Conservation (phyloP, 495 filamentous ascomycete genomes). For the Penicillium lagena region DNA sequence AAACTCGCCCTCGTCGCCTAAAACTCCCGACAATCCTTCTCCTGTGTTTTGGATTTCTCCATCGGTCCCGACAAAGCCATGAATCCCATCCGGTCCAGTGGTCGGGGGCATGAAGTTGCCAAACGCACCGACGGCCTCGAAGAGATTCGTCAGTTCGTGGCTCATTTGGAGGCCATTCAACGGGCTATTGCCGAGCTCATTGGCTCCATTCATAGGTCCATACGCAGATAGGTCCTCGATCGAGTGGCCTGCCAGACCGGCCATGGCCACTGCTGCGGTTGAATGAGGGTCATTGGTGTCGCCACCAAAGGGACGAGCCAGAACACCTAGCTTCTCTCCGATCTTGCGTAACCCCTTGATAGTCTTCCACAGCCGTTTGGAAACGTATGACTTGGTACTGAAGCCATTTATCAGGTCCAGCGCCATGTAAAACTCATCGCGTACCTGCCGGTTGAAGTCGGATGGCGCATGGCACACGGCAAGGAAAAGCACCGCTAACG, state of each 20-base stretch:
- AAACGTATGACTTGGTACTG: slow-evolving; percentile 70
- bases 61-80: slow-evolving; percentile 35
- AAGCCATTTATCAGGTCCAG: slow-evolving; percentile 77
- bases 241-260: slow-evolving; percentile 63
- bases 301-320: slow-evolving; percentile 34
- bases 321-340: slow-evolving; percentile 71
- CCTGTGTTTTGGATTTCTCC: slow-evolving; percentile 40
- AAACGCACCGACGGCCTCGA: slow-evolving; percentile 62
- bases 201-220: slow-evolving; percentile 33
- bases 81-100: slow-evolving; percentile 31
- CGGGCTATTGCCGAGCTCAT: slow-evolving; percentile 53
- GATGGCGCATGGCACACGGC: slow-evolving; percentile 76
- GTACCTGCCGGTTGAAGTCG: slow-evolving; percentile 64
- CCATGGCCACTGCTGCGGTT: slow-evolving; percentile 66
- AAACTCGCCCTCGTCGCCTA: slow-evolving; percentile 60
- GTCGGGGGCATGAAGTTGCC: slow-evolving; percentile 35
- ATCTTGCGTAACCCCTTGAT: slow-evolving; percentile 74
- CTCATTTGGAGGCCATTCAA: slow-evolving; percentile 58
- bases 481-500: slow-evolving; percentile 75
- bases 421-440: slow-evolving; percentile 83
- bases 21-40: slow-evolving; percentile 40
- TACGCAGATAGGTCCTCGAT: slow-evolving; percentile 55
- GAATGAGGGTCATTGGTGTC: slow-evolving; percentile 53
- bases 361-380: slow-evolving; percentile 75
- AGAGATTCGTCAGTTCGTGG: slow-evolving; percentile 58